Evolutionary conservation across 495 filamentous ascomycete genomes (phyloP), one percentile per base, ranked within the genome.

Genomic region (Patellaria atrata): DNA sequence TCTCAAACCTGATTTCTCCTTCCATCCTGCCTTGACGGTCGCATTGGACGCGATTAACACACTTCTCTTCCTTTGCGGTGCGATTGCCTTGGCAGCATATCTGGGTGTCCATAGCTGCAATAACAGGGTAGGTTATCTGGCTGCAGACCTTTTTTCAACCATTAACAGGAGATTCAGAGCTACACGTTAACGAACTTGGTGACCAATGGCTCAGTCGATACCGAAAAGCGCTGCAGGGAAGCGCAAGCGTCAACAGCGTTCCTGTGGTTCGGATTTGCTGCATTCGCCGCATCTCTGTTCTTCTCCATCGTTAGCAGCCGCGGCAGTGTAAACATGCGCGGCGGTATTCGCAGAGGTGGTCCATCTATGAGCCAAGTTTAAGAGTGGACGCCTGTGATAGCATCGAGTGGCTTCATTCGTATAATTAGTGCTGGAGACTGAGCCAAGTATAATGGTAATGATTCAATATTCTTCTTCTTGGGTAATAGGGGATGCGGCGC

Each of bases 261-360:
- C 64, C 62, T 80, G 40, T 82, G 72, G 72, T 79, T 82, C 56
- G 69, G 62, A 34, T 80, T 76, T 62, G 68, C 63, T 13, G 52
- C 70, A 0, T 82, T 64, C 50, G 58, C 61, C 37, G 68, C 54
- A 12, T 71, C 71, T 2, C 40, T 69, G 13, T 44, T 70, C 27
- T 46, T 79, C 24, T 70, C 65, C 1, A 39, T 61, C 48, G 41
- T 79, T 50, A 37, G 47, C 57, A 28, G 59, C 58, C 14, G 45
- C 1, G 41, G 57, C 4, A 57, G 48, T 25, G 51, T 51, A 15
- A 64, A 61, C 47, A 45, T 67, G 38, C 59, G 62, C 22, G 52
- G 58, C 35, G 63, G 65, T 37, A 60, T 60, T 38, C 60, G 56
- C 21, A 52, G 57, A 49, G 58, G 64, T 41, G 65, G 64, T 30